These are phyloP conservation scores for Aurifilum marmelostoma DNA, from an alignment of 2,329 filamentous ascomycete genomes.

Conservation along the genomic window DNA sequence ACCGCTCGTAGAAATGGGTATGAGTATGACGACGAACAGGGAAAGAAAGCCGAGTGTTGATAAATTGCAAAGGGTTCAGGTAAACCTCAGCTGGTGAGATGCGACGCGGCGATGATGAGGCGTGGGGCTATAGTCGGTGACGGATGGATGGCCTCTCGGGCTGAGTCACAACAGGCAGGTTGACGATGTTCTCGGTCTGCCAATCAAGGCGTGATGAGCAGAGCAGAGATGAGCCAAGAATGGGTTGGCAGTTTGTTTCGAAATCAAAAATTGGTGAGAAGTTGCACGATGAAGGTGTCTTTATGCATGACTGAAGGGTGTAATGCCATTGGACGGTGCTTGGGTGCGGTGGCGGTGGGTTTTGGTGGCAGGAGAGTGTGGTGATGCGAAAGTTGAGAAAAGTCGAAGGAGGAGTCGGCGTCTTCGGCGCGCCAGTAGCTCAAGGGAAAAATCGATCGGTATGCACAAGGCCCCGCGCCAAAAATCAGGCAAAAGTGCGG, in stretches of 20 bases:
- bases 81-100: neutral
- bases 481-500: constrained; percentile 4
- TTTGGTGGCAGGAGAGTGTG: constrained; percentile 15
- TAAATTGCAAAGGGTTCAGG: neutral
- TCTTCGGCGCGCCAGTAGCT: constrained; percentile 18
- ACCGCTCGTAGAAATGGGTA: neutral
- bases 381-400: constrained; percentile 15
- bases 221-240: neutral
- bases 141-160: neutral
- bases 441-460: constrained; percentile 26
- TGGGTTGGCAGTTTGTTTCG: neutral
- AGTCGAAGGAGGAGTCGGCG: neutral
- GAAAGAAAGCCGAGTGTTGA: neutral
- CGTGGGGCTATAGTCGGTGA: neutral
- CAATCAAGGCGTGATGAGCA: neutral
- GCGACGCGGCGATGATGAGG: neutral
- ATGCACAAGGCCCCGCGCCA: constrained; percentile 15
- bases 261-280: neutral
- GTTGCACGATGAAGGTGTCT: neutral
- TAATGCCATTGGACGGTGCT: constrained; percentile 26
- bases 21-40: neutral
- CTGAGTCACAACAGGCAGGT: constrained; percentile 1
- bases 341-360: constrained; percentile 5
- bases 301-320: constrained; percentile 15
- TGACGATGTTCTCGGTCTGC: neutral